Conservation (phyloP, 1,284 basidiomycete genomes). For the Agroathelia rolfsii region DNA sequence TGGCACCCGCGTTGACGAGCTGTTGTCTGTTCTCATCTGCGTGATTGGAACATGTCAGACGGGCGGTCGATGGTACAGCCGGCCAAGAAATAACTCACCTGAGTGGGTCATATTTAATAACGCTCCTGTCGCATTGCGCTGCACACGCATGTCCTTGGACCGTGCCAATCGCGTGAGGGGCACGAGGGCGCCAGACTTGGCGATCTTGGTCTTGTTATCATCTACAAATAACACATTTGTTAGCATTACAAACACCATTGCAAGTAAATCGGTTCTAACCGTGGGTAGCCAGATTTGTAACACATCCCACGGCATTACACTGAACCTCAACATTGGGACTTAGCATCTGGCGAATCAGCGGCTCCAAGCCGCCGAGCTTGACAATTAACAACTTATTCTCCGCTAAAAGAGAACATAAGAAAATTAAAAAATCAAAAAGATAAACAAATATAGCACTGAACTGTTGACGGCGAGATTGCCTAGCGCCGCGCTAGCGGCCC, state of each 20-base stretch:
- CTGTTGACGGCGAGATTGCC: slow-evolving; percentile 98
- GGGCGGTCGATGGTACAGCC: slow-evolving; percentile 4
- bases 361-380: slow-evolving; percentile 94
- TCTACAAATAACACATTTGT: slow-evolving; percentile 37
- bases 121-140: slow-evolving; percentile 97
- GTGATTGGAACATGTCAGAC: slow-evolving; percentile 7
- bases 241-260: slow-evolving; percentile 1
- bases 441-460: slow-evolving; percentile 32
- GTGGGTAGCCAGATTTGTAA: slow-evolving; percentile 98
- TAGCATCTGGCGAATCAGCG: slow-evolving; percentile 97
- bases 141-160: slow-evolving; percentile 99
- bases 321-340: slow-evolving; percentile 99
- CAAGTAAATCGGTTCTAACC: slow-evolving; percentile 39
- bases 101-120: slow-evolving; percentile 99
- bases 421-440: slow-evolving; percentile 13
- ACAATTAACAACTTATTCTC: slow-evolving; percentile 99
- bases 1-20: slow-evolving; percentile 96
- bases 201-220: slow-evolving; percentile 99
- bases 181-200: slow-evolving; percentile 95
- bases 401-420: slow-evolving; percentile 37
- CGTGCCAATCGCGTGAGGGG: slow-evolving; percentile 93
- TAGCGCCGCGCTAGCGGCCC: slow-evolving; percentile 95
- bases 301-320: slow-evolving; percentile 99
- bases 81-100: slow-evolving; percentile 42
- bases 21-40: slow-evolving; percentile 97